Conservation (phyloP, 768 basidiomycete species). For the Kwoniella sp. region DNA sequence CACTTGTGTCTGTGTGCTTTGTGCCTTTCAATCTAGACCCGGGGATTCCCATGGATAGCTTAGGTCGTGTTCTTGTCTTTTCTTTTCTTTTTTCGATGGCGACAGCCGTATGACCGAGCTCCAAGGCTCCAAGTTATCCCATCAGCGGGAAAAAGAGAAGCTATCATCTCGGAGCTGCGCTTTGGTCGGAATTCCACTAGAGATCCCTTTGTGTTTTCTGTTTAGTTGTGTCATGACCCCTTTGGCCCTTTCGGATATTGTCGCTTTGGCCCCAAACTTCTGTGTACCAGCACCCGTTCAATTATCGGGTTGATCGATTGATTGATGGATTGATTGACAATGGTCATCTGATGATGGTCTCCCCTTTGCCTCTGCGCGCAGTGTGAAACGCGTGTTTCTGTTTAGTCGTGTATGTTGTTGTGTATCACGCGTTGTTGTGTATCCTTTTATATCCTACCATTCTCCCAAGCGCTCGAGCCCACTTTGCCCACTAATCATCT, state of each 20-base stretch:
- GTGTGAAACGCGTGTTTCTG: background rate
- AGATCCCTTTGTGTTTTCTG: background rate
- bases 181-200: background rate
- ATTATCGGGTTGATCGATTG: constrained; percentile 1
- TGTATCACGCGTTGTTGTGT: background rate
- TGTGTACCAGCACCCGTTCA: background rate
- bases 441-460: too few species aligned
- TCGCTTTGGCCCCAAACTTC: too few species aligned
- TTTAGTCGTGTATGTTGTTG: background rate
- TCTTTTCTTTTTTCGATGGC: too few species aligned
- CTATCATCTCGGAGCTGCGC: background rate
- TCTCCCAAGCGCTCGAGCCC: background rate
- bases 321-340: background rate
- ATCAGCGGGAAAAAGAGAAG: background rate
- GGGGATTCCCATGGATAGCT: background rate
- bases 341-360: background rate
- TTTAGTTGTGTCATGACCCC: background rate
- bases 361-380: background rate
- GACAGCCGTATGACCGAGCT: background rate
- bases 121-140: background rate
- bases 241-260: background rate
- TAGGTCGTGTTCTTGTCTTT: background rate
- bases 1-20: background rate
- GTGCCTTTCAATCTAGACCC: background rate
- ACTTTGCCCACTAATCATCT: background rate